Evolutionary conservation across 169 alveolate genomes (phyloP).

Genomic region (Cryptosporidium felis): DNA sequence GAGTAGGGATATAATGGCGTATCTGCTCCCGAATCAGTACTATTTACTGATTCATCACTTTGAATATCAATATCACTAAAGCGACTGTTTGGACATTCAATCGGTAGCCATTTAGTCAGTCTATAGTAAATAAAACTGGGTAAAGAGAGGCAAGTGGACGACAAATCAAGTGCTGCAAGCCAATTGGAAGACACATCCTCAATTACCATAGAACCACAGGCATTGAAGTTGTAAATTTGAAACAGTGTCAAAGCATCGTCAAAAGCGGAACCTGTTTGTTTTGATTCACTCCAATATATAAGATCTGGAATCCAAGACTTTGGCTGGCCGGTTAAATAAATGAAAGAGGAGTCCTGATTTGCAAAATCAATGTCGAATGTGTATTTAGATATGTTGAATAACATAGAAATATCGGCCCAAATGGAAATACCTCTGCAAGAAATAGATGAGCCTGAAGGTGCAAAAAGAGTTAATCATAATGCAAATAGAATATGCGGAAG

Average conservation of each 20-base stretch:
- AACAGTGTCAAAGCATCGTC: conserved; percentile 44
- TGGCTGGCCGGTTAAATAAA: conserved; percentile 1
- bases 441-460: conserved; percentile 33
- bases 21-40: background rate
- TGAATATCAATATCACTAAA: background rate
- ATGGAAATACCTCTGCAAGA: conserved; percentile 55
- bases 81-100: conserved; percentile 31
- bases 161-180: conserved; percentile 54
- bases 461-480: background rate
- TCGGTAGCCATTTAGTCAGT: conserved; percentile 21
- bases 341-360: background rate
- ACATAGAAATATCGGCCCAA: conserved; percentile 28
- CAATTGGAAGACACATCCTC: conserved; percentile 34
- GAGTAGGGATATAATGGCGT: conserved; percentile 1
- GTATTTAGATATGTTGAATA: conserved; percentile 18
- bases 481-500: background rate
- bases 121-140: conserved; percentile 38
- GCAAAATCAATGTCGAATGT: conserved; percentile 33
- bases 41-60: too few relatives aligned
- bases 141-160: conserved; percentile 55
- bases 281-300: conserved; percentile 55
- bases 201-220: background rate
- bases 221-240: conserved; percentile 25
- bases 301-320: conserved; percentile 1
- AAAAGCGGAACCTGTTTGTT: conserved; percentile 39